Conservation (phyloP, 805 yeast species). For the Starmerella vaccinii region DNA sequence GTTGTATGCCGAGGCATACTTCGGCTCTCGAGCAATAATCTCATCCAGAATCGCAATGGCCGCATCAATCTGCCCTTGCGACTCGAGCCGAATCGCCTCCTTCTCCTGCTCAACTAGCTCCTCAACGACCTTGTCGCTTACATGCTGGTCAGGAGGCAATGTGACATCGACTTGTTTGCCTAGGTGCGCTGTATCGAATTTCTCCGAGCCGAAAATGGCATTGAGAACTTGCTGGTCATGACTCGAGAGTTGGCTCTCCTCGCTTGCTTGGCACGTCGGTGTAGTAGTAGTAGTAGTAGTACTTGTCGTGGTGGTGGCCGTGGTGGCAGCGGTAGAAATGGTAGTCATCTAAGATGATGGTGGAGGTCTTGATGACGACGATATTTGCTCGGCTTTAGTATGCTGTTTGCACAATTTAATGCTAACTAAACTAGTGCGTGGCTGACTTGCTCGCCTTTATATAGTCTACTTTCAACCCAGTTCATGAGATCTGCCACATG, state of each 20-base stretch:
- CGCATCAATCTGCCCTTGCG: constrained; percentile 3
- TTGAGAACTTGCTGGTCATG: constrained; percentile 10
- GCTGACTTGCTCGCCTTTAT: not conserved
- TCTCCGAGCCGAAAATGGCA: constrained; percentile 1
- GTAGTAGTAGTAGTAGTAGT: not conserved
- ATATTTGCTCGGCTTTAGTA: not conserved
- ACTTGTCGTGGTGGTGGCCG: too few relatives aligned
- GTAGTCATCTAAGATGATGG: too few relatives aligned
- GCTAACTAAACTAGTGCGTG: too few relatives aligned
- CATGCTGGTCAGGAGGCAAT: constrained; percentile 25
- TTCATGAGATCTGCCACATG: not conserved
- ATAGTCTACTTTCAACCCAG: not conserved
- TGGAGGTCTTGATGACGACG: too few relatives aligned
- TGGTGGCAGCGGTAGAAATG: too few relatives aligned
- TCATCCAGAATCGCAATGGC: constrained; percentile 22
- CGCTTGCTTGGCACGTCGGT: not conserved
- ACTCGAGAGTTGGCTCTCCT: not conserved
- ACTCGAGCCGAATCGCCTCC: constrained; percentile 21
- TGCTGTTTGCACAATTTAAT: too few relatives aligned
- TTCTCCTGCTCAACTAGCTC: constrained; percentile 20
- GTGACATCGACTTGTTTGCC: constrained; percentile 12
- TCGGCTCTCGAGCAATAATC: constrained; percentile 25
- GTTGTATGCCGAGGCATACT: constrained; percentile 31
- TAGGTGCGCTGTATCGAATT: not conserved
- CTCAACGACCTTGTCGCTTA: constrained; percentile 17